phyloP scores from a whole-genome alignment of 208 protist species.

The Leishmania aethiopica region DNA sequence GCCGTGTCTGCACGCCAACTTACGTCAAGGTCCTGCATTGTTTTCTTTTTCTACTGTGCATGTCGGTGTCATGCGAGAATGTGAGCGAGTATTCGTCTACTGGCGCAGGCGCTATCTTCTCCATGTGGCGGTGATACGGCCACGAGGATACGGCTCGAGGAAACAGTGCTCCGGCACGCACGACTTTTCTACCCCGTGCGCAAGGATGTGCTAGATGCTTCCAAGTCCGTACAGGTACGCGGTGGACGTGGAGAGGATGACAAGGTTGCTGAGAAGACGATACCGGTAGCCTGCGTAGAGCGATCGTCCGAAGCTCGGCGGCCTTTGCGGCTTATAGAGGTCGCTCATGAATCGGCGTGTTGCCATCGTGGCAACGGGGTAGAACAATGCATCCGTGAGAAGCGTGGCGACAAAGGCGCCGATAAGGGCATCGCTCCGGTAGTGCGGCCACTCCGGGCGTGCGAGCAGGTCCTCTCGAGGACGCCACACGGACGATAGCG shows the following conservation, averaged over 20 bases:
- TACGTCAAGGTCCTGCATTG: no score
- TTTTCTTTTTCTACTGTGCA: no score
- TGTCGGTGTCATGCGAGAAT: background rate
- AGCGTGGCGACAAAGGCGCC: conserved; percentile 63
- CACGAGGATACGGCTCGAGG: background rate
- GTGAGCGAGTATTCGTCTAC: background rate
- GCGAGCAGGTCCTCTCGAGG: conserved; percentile 54
- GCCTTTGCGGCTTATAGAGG: conserved; percentile 45
- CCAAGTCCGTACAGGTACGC: conserved; percentile 27
- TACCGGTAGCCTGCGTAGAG: conserved; percentile 71
- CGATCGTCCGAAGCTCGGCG: conserved; percentile 55
- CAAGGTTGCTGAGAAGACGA: conserved; percentile 53
- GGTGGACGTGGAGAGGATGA: conserved; percentile 51
- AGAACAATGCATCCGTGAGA: conserved; percentile 44
- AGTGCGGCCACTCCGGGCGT: conserved; percentile 53
- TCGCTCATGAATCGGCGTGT: conserved; percentile 43
- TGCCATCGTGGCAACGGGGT: conserved; percentile 40
- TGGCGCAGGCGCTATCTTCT: background rate
- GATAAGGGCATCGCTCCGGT: conserved; percentile 57
- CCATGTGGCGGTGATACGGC: background rate
- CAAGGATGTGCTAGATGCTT: conserved; percentile 15
- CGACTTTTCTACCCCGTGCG: background rate
- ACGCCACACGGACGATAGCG: conserved; percentile 66
- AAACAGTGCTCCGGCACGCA: background rate
- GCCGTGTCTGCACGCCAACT: no score